Evolutionary conservation across 176 grass and related monocot species (phyloP), one percentile per base, ranked within the genome.

Genomic region (Alopecurus myosuroides): DNA sequence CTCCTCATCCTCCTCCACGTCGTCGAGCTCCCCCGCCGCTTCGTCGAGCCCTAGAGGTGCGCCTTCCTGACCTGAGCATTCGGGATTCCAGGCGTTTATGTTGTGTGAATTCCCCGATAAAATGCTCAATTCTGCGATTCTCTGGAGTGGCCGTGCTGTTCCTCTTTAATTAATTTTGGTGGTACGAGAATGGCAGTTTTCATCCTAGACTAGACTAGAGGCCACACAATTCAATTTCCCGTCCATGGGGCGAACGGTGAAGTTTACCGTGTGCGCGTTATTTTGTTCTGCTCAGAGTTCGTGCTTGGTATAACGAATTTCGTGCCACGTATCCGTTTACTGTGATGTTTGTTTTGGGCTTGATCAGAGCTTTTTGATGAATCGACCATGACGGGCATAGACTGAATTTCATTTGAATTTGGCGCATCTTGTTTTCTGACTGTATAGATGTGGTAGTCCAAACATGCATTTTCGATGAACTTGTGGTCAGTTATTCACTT

Each of bases 41-140:
- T 66, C 79, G 37, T 48, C 62, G 61, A 25, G 60, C 22, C 11
- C 78, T 30, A 85, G 85, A 87, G 92, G 89, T 94, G 64, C 7
- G 30, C 50, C 28, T 15, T 34, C 17, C 23, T 22, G 30, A 6
- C 36, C n/a, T n/a, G n/a, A 19, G 25, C 74, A 42, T 25, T 81
- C 82, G 50, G 51, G 18, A 15, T 3, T 64, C 17, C 0, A 7
- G 11, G 7, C 6, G 52, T 85, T 78, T 39, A 34, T 30, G 66
- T 1, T 4, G 15, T 33, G 28, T 49, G 19, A 30, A 53, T 55
- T 80, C 45, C 70, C 0, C 29, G 34, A 8, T 1, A 51, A 49
- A 15, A 4, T 33, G 71, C 35, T 11, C 62, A 33, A 70, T 85
- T 85, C 33, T 45, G n/a, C 20, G 23, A 1, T 40, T 64, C 22